Percentiles rank a stretch among this genome's conserved stretches.
Evolutionary conservation across 768 basidiomycete species (phyloP).

Genomic region (Lactarius pseudohatsudake): DNA sequence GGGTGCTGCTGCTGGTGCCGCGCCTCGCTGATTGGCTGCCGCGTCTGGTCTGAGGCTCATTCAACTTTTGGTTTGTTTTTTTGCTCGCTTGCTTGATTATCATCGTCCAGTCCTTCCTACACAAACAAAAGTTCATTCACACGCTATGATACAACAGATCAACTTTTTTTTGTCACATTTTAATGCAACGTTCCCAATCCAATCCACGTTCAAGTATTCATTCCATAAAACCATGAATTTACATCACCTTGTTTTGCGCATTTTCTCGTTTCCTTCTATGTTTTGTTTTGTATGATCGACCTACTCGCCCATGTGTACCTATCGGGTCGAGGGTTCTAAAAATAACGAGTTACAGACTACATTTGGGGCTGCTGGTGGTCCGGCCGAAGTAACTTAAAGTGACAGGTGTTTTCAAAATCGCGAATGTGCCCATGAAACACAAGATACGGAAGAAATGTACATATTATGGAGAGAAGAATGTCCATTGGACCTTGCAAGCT

Average conservation of each 20-base stretch:
- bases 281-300: background rate
- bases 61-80: background rate
- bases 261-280: background rate
- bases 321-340: background rate
- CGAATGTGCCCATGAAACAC: too few species aligned
- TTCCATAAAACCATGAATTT: background rate
- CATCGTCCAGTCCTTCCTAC: background rate
- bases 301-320: background rate
- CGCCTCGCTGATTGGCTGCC: background rate
- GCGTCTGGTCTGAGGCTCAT: background rate
- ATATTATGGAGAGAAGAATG: too few species aligned
- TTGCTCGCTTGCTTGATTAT: slow-evolving; percentile 1
- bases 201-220: background rate
- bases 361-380: too few species aligned
- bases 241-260: background rate
- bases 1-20: background rate
- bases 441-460: too few species aligned
- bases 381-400: too few species aligned
- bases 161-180: background rate
- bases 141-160: background rate
- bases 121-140: background rate
- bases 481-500: too few species aligned
- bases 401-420: too few species aligned
- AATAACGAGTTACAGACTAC: too few species aligned
- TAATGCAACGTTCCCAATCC: background rate